Conservation (phyloP, 179 eudicot species). For the Amaranthus tricolor region DNA sequence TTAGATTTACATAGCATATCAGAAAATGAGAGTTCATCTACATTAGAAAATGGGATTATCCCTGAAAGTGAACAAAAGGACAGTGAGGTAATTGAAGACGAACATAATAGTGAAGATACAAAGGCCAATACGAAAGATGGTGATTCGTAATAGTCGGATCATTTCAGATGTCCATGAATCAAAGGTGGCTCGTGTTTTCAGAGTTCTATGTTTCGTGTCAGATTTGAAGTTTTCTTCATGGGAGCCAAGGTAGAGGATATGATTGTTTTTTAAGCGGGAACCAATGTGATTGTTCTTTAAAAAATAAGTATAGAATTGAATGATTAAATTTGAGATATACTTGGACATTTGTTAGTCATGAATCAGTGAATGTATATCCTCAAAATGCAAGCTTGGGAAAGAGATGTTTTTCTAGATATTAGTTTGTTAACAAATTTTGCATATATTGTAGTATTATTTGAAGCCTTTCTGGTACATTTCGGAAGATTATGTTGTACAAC, state of each 20-base stretch:
- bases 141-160: conserved; percentile 20
- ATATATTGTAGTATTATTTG: not conserved
- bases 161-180: not conserved
- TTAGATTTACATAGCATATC: conserved; percentile 33
- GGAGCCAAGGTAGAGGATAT: not conserved
- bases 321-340: not conserved
- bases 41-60: conserved; percentile 54
- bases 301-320: not conserved
- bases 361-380: not conserved
- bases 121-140: conserved; percentile 26
- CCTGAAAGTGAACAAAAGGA: conserved; percentile 36
- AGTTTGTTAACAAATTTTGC: not conserved
- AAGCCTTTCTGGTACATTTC: not conserved
- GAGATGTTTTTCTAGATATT: not conserved
- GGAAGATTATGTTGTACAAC: not conserved
- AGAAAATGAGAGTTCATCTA: conserved; percentile 49
- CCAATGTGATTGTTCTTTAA: not conserved
- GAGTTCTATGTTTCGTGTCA: not conserved
- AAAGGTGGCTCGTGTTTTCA: not conserved
- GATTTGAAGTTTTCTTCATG: not conserved
- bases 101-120: conserved; percentile 21
- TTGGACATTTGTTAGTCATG: too few relatives aligned
- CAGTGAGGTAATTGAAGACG: conserved; percentile 28
- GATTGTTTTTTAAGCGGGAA: not conserved
- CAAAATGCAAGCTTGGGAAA: not conserved